Percentiles rank a stretch among this genome's conserved stretches.
phyloP scores from a whole-genome alignment of 805 yeast genomes.

The Saccharomycopsis fermentans region DNA sequence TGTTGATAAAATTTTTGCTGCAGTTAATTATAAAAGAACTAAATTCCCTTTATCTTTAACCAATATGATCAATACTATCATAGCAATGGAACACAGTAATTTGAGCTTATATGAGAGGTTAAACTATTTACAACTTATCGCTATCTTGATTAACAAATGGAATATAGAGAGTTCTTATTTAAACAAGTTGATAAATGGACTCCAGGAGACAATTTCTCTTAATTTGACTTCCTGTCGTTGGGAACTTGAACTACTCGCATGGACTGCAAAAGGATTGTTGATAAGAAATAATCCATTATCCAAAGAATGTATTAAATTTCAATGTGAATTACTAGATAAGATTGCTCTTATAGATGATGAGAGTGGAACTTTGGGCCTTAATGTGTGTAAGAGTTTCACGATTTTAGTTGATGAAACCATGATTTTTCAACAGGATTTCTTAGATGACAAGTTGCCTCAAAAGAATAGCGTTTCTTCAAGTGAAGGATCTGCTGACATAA shows the following conservation, averaged over 20 bases:
- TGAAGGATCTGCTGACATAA: neutral
- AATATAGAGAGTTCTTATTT: conserved; percentile 13
- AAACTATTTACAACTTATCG: conserved; percentile 46
- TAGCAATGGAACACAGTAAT: neutral
- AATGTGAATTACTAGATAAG: conserved; percentile 29
- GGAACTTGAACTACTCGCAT: conserved; percentile 44
- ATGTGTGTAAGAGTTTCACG: conserved; percentile 47
- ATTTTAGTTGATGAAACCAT: conserved; percentile 60
- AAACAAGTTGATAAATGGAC: neutral
- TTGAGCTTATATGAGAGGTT: conserved; percentile 27
- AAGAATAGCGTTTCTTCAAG: neutral
- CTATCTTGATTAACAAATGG: conserved; percentile 54
- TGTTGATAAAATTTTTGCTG: conserved; percentile 41
- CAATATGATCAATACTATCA: neutral
- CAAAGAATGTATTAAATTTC: conserved; percentile 25
- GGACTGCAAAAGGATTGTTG: conserved; percentile 66
- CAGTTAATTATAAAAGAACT: conserved; percentile 30
- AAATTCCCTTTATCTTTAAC: neutral
- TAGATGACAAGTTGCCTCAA: conserved; percentile 13
- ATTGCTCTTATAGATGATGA: conserved; percentile 14
- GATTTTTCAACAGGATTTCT: conserved; percentile 37
- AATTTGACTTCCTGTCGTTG: neutral
- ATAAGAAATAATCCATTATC: conserved; percentile 42
- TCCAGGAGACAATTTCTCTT: neutral
- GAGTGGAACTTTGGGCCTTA: conserved; percentile 24